Conservation (phyloP, 768 basidiomycete species). For the Chalciporus pseudorubinellus region DNA sequence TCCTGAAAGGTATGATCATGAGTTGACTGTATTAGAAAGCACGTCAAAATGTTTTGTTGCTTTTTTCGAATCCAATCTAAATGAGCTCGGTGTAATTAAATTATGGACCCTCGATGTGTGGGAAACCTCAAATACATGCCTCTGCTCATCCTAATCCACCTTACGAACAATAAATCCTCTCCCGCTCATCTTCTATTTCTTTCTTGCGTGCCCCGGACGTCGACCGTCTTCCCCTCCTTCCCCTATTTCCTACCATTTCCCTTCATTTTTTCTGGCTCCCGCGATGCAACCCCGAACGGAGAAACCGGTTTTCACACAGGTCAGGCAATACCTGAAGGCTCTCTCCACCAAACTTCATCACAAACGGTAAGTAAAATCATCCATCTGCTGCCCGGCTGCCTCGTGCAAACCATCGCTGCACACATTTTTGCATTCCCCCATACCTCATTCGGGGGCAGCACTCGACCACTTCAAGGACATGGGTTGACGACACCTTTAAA, state of each 20-base stretch:
- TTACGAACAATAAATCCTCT: not conserved
- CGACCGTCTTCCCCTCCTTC: constrained; percentile 1
- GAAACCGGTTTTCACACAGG: constrained; percentile 14
- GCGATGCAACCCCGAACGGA: constrained; percentile 16
- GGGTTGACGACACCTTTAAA: constrained; percentile 5
- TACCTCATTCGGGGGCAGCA: not conserved
- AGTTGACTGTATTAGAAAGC: too few relatives aligned
- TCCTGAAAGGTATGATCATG: too few relatives aligned
- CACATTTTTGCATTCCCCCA: not conserved
- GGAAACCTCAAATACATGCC: not conserved
- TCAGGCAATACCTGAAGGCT: constrained; percentile 15
- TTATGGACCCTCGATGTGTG: not conserved
- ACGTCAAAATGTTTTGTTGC: too few relatives aligned
- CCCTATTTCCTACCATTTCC: not conserved
- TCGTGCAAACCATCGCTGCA: not conserved
- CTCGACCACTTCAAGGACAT: not conserved
- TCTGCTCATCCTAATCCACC: not conserved
- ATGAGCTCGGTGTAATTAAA: not conserved
- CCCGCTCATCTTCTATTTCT: not conserved
- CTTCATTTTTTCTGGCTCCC: not conserved
- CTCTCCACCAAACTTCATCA: constrained; percentile 20
- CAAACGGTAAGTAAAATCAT: constrained; percentile 16
- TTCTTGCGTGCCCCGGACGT: not conserved
- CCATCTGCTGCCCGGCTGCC: not conserved
- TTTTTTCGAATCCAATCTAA: not conserved